Evolutionary conservation across 768 basidiomycete genomes (phyloP), one percentile per base, ranked within the genome.

Genomic region (Clitopilus hobsonii): DNA sequence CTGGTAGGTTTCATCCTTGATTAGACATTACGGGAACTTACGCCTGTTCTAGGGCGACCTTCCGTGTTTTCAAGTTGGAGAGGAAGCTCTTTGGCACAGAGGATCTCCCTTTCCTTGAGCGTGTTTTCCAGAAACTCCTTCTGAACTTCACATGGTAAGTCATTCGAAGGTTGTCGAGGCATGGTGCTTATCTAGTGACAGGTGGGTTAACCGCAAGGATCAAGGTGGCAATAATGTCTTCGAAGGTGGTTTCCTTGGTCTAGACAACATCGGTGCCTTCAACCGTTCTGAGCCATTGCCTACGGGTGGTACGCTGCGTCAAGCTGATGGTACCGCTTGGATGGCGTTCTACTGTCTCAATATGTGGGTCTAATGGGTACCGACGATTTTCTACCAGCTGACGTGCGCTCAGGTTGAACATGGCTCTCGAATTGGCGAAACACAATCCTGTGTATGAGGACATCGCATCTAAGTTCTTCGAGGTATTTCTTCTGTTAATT

Each of bases 121-220:
- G 97, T 47, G 97, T 98, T 24, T 99, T 99, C 83, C 95, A 98
- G 71, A 98, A 99, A 72, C 69, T 99, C 51, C 71, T 99, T 18
- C 75, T 99, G 32, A 98, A 99, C 72, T 98, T 98, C 67, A 99
- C 97, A 47, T 98, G 95, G 94, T 91, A 54, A 41, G 75, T 67
- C 51, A 18, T 26, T 11, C 16, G n/a, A 58, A 90, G 89, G 89
- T 98, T 96, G 95, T n/a, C 38, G 30, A 16, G 51, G 6, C 6
- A 10, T 53, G 29, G 32, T 36, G 32, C 13, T 36, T 3, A 11
- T 14, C 32, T 36, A 2, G 32, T 4, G 13, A 26, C 58, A 90
- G 89, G 89, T 98, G 96, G 96, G 96, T 98, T 18, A 98, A 99
- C 69, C 86, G 96, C 54, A 99, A 99, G 71, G 97, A 99, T 63